Percentiles rank a stretch among this genome's conserved stretches.
Conservation (phyloP, 163 green algal species). For the Chloromonas sp. region DNA sequence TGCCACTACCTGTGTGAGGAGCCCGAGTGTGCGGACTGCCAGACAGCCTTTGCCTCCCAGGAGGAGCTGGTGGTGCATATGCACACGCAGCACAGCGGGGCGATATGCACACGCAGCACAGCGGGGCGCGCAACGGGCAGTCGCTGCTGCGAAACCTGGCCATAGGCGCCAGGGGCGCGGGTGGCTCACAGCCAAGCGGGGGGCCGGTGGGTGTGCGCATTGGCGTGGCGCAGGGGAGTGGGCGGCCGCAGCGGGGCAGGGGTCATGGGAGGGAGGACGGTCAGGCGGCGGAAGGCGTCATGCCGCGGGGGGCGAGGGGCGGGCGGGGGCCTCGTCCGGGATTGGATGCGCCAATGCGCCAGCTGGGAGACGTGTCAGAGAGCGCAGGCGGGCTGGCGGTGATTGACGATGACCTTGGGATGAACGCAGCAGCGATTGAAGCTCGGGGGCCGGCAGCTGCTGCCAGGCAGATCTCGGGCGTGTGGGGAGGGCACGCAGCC, state of each 20-base stretch:
- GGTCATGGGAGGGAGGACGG: too few relatives aligned
- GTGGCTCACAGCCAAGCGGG: too few relatives aligned
- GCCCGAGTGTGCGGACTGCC: constrained; percentile 46
- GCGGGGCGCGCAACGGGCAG: neutral
- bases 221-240: too few relatives aligned
- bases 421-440: constrained; percentile 6
- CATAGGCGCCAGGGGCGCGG: too few relatives aligned
- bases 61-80: constrained; percentile 41
- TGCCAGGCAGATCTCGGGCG: too few relatives aligned
- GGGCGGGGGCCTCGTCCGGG: too few relatives aligned
- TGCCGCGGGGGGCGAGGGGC: too few relatives aligned
- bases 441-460: neutral
- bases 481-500: neutral
- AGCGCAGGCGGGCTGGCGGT: constrained; percentile 38
- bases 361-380: constrained; percentile 10
- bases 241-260: too few relatives aligned
- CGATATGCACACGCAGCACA: neutral
- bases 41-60: constrained; percentile 51
- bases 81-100: neutral
- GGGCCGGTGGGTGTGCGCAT: too few relatives aligned
- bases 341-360: too few relatives aligned
- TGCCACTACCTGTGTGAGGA: constrained; percentile 53
- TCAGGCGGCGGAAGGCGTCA: too few relatives aligned
- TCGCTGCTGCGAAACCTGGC: too few relatives aligned
- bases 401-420: constrained; percentile 52